phyloP scores from a whole-genome alignment of 495 filamentous ascomycete species.

The Aspergillus cristatus region DNA sequence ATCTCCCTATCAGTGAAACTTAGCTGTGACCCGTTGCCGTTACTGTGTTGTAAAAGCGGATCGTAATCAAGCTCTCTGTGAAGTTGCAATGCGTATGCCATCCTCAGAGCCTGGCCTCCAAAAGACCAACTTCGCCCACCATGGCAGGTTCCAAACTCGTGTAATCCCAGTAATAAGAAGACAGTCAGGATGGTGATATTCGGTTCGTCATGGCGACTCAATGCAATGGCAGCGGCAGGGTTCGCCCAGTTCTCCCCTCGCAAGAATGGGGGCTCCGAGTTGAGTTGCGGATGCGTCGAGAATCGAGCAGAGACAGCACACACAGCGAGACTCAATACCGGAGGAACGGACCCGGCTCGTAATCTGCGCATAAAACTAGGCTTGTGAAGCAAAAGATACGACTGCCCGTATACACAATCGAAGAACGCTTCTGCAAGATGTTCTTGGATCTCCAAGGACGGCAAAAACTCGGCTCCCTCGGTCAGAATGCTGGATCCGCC shows the following conservation, averaged over 20 bases:
- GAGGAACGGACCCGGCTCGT: constrained; percentile 59
- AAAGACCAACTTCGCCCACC: constrained; percentile 93
- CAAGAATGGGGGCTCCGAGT: constrained; percentile 74
- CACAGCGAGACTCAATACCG: constrained; percentile 81
- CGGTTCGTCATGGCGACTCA: constrained; percentile 82
- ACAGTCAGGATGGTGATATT: constrained; percentile 94
- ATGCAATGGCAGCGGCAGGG: constrained; percentile 72
- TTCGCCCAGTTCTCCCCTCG: constrained; percentile 86
- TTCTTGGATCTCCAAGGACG: constrained; percentile 83
- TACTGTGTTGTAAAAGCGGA: constrained; percentile 49
- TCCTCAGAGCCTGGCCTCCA: constrained; percentile 87
- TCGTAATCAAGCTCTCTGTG: constrained; percentile 91
- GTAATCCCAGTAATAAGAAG: constrained; percentile 76
- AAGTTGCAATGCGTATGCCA: constrained; percentile 92
- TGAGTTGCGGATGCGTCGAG: constrained; percentile 86
- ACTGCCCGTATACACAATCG: constrained; percentile 90
- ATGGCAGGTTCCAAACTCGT: constrained; percentile 95
- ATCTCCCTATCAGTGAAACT: constrained; percentile 93
- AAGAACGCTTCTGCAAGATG: constrained; percentile 94
- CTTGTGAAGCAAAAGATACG: constrained; percentile 92
- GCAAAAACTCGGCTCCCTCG: constrained; percentile 77
- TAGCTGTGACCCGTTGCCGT: constrained; percentile 55
- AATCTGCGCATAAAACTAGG: constrained; percentile 90
- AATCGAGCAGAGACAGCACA: constrained; percentile 91
- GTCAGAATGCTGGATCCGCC: constrained; percentile 57